phyloP scores from a whole-genome alignment of 1,139 yeast genomes.

The Kluyveromyces sp. region DNA sequence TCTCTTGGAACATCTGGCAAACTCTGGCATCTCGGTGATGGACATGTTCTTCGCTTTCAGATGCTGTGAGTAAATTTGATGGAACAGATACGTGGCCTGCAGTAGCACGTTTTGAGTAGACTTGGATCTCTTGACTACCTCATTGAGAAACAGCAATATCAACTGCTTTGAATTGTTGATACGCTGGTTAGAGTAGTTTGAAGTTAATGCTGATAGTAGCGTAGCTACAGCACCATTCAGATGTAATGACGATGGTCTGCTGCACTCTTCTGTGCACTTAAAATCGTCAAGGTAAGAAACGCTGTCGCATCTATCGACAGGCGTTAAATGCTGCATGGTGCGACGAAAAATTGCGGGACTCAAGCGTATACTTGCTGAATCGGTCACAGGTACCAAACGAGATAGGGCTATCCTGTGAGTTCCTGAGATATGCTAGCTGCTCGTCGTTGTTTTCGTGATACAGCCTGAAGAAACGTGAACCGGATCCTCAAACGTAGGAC shows the following conservation, averaged over 20 bases:
- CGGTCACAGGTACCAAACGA: too few species aligned
- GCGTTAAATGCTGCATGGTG: constrained; percentile 6
- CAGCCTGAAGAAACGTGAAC: too few species aligned
- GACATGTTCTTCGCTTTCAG: constrained; percentile 1
- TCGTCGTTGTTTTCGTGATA: too few species aligned
- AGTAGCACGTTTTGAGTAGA: constrained; percentile 20
- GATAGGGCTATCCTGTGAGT: too few species aligned
- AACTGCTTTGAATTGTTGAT: constrained; percentile 13
- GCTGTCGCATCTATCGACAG: constrained; percentile 1
- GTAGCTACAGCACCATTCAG: constrained; percentile 8
- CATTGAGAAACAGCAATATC: constrained; percentile 19
- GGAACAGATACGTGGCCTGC: constrained; percentile 23
- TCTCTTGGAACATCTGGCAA: constrained; percentile 28
- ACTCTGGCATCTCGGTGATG: constrained; percentile 20
- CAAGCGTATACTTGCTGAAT: background rate
- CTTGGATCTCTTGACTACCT: constrained; percentile 27
- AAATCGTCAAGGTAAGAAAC: background rate
- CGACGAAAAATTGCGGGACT: background rate
- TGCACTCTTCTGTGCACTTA: background rate
- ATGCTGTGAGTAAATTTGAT: constrained; percentile 16
- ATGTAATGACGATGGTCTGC: background rate
- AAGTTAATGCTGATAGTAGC: constrained; percentile 12
- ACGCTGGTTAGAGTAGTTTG: constrained; percentile 11
- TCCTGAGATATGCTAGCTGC: too few species aligned
- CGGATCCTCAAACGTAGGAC: background rate